phyloP scores from a whole-genome alignment of 2,329 filamentous ascomycete genomes.

The Botrytis squamosa region DNA sequence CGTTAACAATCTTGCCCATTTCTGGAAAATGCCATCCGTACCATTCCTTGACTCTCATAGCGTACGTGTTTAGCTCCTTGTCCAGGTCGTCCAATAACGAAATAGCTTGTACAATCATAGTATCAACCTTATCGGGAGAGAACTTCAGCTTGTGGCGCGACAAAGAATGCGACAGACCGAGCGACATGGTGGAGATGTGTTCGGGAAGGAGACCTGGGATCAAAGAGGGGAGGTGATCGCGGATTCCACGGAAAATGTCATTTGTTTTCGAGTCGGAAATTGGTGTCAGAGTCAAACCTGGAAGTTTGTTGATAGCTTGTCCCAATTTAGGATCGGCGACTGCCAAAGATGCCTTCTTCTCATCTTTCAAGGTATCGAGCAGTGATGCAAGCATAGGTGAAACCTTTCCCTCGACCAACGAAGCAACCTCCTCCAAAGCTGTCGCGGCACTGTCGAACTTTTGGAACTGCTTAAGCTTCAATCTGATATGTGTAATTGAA shows the following conservation, averaged over 20 bases:
- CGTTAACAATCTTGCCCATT: conserved; percentile 93
- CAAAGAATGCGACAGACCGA: conserved; percentile 95
- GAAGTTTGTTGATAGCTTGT: conserved; percentile 87
- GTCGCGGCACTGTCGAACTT: conserved; percentile 94
- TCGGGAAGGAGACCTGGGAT: conserved; percentile 83
- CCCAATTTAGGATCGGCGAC: conserved; percentile 93
- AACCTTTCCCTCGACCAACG: conserved; percentile 90
- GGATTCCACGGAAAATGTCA: conserved; percentile 92
- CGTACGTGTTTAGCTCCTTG: conserved; percentile 98
- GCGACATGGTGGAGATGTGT: conserved; percentile 89
- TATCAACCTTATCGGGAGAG: conserved; percentile 96
- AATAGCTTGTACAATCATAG: conserved; percentile 98
- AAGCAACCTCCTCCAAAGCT: conserved; percentile 85
- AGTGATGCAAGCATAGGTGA: conserved; percentile 80
- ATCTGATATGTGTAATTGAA: conserved; percentile 46
- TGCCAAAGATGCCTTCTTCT: conserved; percentile 94
- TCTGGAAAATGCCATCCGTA: conserved; percentile 99
- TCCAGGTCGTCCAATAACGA: conserved; percentile 91
- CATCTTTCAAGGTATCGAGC: conserved; percentile 87
- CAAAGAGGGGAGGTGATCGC: conserved; percentile 83
- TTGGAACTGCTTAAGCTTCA: conserved; percentile 95
- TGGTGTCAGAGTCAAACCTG: conserved; percentile 79
- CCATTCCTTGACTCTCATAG: conserved; percentile 99
- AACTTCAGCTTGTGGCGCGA: conserved; percentile 98
- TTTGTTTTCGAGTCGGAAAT: conserved; percentile 78